Evolutionary conservation across 139 green algal species (phyloP), one percentile per base, ranked within the genome.

Genomic region (Chlamydomonas eustigma): DNA sequence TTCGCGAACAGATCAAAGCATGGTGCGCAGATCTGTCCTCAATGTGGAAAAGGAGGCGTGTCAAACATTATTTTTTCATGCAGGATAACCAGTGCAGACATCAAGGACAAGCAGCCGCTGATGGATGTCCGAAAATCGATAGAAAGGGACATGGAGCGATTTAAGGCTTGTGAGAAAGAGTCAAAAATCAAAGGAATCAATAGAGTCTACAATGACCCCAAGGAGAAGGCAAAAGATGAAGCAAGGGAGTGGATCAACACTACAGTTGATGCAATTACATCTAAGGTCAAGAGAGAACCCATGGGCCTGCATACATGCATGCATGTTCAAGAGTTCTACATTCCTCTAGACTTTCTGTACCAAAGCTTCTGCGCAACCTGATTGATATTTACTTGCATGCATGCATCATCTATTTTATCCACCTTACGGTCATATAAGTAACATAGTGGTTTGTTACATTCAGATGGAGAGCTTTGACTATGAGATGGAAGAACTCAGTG

Each of bases 131-230:
- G 96, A 28, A 95, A 94, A 64, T 78, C 86, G 24, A 97, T 99
- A 37, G 96, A 99, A 81, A 84, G 90, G 50, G 88, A 98, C 74
- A 99, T 99, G 96, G 96, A 99, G 81, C 76, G 89, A 2, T 99
- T 99, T 84, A 99, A 99, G 76, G 68, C 38, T 0, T 83, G 90
- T 69, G 96, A 99, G 78, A 96, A 97, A 78, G 96, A 99, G 80
- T 91, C 91, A 12, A 99, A 99, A 80, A 97, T 92, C 35, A 99
- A 99, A 77, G 89, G 78, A 50, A 83, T 63, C 37, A 75, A 75
- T 35, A 8, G 34, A 4, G 38, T 75, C 33, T 58, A 66, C 68
- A 73, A 69, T 22, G 95, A 99, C 78, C 96, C 96, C 24, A 90
- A 90, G 68, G 92, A 98, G 77, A 88, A 90, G 4, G 91, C 90